Evolutionary conservation across 257 asterid genomes (phyloP), one percentile per base, ranked within the genome.

Genomic region (Striga asiatica): DNA sequence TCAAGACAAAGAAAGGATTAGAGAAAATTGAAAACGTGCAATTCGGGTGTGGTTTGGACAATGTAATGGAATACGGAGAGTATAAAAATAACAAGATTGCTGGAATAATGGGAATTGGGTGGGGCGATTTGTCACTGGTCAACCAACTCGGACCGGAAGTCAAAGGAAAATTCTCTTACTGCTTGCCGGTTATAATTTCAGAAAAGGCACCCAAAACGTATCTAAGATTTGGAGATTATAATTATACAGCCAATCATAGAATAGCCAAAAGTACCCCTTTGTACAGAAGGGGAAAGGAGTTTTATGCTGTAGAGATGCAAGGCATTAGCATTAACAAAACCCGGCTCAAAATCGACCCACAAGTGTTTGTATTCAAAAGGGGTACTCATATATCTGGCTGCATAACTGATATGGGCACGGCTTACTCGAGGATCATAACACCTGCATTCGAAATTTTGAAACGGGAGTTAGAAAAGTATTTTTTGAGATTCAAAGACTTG

Each of bases 261-360:
- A n/a, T 29, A 7, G 0, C 31, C 4, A 38, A 23, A 10, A 11
- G 22, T 7, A 70, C 75, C 0, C 54, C 71, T 2, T 11, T 64
- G 43, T 46, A 42, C 41, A 37, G 8, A 24, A 52, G 11, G 8
- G 14, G 29, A 1, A 2, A 31, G 8, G 4, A 1, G 0, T 7
- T 12, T 14, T 70, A 70, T 22, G 47, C 32, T 3, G 35, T 70
- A 0, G 42, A 45, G 1, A 11, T 69, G 8, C 46, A 29, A 23
- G 70, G 69, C 5, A 56, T 69, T 9, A 69, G 66, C 62, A 6
- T 69, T 7, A 64, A 64, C 17, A 43, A 9, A 20, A 58, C 24
- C 9, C 64, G 35, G 42, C 58, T 70, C 1, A 52, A 51, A 0
- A 45, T 70, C 21, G 37, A 16, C 21, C 48, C 21, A 41, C 3